A percentile compares a stretch with the other conserved stretches of the same genome.
phyloP scores from a whole-genome alignment of 208 protist genomes.

The Angomonas deanei region DNA sequence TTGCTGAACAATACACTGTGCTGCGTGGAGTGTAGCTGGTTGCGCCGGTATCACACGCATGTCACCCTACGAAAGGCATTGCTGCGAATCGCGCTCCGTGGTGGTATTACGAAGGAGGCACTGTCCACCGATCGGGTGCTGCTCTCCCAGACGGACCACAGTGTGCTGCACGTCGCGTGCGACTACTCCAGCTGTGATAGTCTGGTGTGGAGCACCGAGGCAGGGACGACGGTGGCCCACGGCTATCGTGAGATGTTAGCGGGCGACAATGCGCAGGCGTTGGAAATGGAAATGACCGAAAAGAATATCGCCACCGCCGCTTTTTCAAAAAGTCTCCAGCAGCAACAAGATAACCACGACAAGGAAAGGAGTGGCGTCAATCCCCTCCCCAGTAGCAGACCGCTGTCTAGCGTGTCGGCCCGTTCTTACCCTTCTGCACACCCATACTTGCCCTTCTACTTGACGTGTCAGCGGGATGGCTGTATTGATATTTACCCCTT shows the following conservation, averaged over 20 bases:
- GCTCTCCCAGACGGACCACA: slow-evolving; percentile 49
- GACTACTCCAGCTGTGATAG: slow-evolving; percentile 77
- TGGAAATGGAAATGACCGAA: slow-evolving; percentile 45
- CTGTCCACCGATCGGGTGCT: slow-evolving; percentile 56
- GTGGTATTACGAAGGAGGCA: slow-evolving; percentile 6
- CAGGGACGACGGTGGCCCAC: slow-evolving; percentile 49
- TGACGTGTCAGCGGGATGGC: slow-evolving; percentile 47
- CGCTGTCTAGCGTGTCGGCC: slow-evolving; percentile 7
- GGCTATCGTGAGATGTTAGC: slow-evolving; percentile 77
- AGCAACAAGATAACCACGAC: slow-evolving; percentile 17
- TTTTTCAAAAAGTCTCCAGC: slow-evolving; percentile 37
- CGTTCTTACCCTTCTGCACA: slow-evolving; percentile 35
- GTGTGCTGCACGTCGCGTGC: slow-evolving; percentile 42
- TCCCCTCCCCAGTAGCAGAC: neutral
- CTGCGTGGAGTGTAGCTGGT: slow-evolving; percentile 54
- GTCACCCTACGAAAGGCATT: slow-evolving; percentile 44
- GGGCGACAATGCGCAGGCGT: slow-evolving; percentile 57
- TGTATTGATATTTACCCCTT: slow-evolving; percentile 80
- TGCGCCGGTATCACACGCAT: slow-evolving; percentile 74
- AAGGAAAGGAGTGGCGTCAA: slow-evolving; percentile 9
- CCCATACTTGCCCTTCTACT: slow-evolving; percentile 81
- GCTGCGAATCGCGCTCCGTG: slow-evolving; percentile 27
- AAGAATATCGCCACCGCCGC: slow-evolving; percentile 53
- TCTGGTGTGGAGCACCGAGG: slow-evolving; percentile 68
- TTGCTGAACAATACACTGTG: slow-evolving; percentile 12